Evolutionary conservation across 768 basidiomycete species (phyloP).

Genomic region (Leccinum subgranulosum): DNA sequence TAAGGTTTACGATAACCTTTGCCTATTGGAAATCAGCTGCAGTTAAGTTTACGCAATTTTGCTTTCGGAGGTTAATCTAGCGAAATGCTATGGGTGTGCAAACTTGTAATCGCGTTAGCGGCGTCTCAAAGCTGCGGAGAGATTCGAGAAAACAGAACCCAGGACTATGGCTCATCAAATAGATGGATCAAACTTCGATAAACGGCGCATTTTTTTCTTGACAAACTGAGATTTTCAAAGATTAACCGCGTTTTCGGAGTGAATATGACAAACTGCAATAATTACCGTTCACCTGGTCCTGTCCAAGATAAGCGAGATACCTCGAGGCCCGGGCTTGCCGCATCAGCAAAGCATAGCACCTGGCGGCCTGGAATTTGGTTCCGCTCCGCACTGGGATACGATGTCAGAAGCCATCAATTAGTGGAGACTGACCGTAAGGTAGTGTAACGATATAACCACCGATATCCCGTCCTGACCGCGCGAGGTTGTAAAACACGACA

Average conservation of each 20-base stretch:
- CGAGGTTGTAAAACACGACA: slow-evolving; percentile 13
- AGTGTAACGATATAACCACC: slow-evolving; percentile 13
- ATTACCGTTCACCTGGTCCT: slow-evolving; percentile 1
- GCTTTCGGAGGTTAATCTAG: slow-evolving; percentile 15
- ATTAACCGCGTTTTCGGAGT: slow-evolving; percentile 22
- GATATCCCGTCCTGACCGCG: slow-evolving; percentile 22
- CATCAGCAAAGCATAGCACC: slow-evolving; percentile 1
- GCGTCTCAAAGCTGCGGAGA: slow-evolving; percentile 16
- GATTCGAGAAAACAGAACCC: slow-evolving; percentile 9
- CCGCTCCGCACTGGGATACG: slow-evolving; percentile 10
- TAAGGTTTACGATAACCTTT: slow-evolving; percentile 40
- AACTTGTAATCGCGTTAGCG: slow-evolving; percentile 5
- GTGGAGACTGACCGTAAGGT: slow-evolving; percentile 4
- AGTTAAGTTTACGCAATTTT: slow-evolving; percentile 19
- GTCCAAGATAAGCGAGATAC: slow-evolving; percentile 1
- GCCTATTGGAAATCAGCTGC: slow-evolving; percentile 18
- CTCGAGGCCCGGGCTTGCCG: slow-evolving; percentile 1
- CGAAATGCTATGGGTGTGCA: slow-evolving; percentile 6
- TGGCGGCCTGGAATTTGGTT: slow-evolving; percentile 6
- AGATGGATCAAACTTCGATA: slow-evolving; percentile 19
- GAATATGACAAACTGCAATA: slow-evolving; percentile 4
- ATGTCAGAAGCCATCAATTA: slow-evolving; percentile 3
- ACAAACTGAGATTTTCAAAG: slow-evolving; percentile 20
- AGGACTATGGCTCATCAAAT: slow-evolving; percentile 22
- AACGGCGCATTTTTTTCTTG: slow-evolving; percentile 13